Evolutionary conservation across 2,329 filamentous ascomycete species (phyloP).

Genomic region (Talaromyces sp.): DNA sequence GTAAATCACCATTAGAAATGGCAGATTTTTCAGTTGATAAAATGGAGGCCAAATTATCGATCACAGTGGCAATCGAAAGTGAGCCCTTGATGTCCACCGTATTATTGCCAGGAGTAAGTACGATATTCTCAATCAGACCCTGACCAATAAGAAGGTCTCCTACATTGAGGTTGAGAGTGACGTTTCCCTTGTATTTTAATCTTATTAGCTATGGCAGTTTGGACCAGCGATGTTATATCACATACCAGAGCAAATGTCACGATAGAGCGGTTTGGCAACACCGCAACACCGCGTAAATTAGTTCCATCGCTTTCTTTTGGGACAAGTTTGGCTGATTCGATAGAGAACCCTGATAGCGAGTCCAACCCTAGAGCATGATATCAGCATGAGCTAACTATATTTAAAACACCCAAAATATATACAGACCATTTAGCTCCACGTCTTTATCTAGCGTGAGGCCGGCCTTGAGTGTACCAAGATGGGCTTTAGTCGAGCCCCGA

Average conservation of each 20-base stretch:
- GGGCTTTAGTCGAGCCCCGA: conserved; percentile 15
- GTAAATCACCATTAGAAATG: conserved; percentile 37
- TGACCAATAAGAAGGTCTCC: conserved; percentile 17
- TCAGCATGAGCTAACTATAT: neutral
- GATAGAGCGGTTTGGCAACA: conserved; percentile 19
- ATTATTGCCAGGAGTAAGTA: conserved; percentile 19
- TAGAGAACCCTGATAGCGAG: conserved; percentile 17
- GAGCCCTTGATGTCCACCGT: conserved; percentile 7
- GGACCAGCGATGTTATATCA: neutral
- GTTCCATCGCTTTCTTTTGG: conserved; percentile 17
- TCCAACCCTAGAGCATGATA: conserved; percentile 16
- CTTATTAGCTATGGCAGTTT: neutral
- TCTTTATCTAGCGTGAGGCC: conserved; percentile 18
- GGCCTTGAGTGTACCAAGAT: conserved; percentile 18
- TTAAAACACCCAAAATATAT: neutral
- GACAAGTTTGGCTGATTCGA: conserved; percentile 17
- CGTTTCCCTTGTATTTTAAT: conserved; percentile 15
- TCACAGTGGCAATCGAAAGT: conserved; percentile 29
- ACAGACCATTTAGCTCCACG: conserved; percentile 14
- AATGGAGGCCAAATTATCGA: conserved; percentile 41
- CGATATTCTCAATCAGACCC: conserved; percentile 16
- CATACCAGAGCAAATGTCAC: conserved; percentile 12
- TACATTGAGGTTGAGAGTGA: conserved; percentile 19
- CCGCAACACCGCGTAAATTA: conserved; percentile 19
- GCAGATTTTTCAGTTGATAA: conserved; percentile 35